These are phyloP conservation scores for Salix brachista DNA, from an alignment of 345 rosid species.

Conservation along the genomic window DNA sequence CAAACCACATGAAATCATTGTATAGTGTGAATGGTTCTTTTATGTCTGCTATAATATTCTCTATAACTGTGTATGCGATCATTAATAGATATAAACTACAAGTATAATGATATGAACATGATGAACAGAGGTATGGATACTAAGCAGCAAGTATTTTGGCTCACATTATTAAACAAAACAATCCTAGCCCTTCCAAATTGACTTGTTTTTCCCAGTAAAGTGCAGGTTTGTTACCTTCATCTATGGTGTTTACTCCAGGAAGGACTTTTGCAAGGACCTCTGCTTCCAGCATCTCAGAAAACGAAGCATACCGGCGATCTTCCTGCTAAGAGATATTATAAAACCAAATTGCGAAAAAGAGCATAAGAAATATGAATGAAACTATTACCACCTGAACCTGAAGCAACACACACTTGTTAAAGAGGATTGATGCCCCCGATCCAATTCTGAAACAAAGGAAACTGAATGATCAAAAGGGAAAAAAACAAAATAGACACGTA, in stretches of 20 bases:
- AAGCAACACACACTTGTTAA: constrained; percentile 61
- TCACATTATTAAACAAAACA: neutral
- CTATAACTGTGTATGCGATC: no score
- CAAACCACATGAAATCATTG: no score
- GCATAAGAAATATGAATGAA: neutral
- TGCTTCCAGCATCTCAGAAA: constrained; percentile 57
- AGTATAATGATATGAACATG: neutral
- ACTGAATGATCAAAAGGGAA: neutral
- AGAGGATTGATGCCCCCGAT: constrained; percentile 50
- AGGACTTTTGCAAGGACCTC: constrained; percentile 61
- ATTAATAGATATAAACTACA: no score
- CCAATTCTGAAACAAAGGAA: constrained; percentile 39
- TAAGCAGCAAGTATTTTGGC: neutral
- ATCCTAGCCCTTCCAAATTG: neutral
- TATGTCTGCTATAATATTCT: no score
- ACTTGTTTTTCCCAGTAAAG: neutral
- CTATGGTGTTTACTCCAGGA: constrained; percentile 56
- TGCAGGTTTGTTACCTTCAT: constrained; percentile 47
- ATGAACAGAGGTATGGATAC: neutral
- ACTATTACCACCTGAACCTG: constrained; percentile 59
- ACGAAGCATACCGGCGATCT: constrained; percentile 47
- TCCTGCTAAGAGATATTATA: constrained; percentile 34
- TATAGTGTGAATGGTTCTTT: no score
- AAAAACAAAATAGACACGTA: neutral
- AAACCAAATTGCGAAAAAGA: neutral